These are phyloP conservation scores for Mycosarcoma maydis DNA, from an alignment of 1,284 basidiomycete genomes.

Conservation along the genomic window DNA sequence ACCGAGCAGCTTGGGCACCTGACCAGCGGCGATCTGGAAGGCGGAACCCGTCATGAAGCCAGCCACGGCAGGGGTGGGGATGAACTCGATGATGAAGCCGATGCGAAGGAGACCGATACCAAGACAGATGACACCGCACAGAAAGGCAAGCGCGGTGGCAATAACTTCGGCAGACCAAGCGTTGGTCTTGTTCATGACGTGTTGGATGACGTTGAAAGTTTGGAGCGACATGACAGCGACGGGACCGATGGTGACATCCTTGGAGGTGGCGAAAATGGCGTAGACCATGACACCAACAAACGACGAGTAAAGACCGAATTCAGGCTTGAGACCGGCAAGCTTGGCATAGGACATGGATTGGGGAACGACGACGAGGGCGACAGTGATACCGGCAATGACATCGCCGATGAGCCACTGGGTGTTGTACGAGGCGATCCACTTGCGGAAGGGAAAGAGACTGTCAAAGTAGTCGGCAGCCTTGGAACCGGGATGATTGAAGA, in stretches of 20 bases:
- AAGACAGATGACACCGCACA: conserved; percentile 92
- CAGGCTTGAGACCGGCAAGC: conserved; percentile 82
- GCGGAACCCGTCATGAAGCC: conserved; percentile 75
- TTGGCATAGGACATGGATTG: conserved; percentile 72
- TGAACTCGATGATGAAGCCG: conserved; percentile 96
- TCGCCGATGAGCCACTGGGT: conserved; percentile 66
- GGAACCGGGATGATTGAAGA: conserved; percentile 41
- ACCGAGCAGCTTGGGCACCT: conserved; percentile 64
- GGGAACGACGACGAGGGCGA: conserved; percentile 66
- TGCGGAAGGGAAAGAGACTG: conserved; percentile 65
- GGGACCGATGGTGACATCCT: conserved; percentile 67
- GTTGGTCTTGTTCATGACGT: conserved; percentile 27
- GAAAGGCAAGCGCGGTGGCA: conserved; percentile 84
- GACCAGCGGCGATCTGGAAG: conserved; percentile 63
- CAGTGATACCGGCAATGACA: conserved; percentile 68
- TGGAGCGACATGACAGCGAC: conserved; percentile 93
- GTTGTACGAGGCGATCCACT: conserved; percentile 68
- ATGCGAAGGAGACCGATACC: conserved; percentile 89
- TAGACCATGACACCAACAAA: conserved; percentile 88
- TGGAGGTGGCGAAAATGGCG: conserved; percentile 67
- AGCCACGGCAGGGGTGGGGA: conserved; percentile 87
- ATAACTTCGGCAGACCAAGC: conserved; percentile 73
- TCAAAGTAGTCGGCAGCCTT: conserved; percentile 56
- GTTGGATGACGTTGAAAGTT: conserved; percentile 73
- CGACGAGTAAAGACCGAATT: conserved; percentile 95